Conservation (phyloP, 129 eudicot species). For the Tagetes erecta region DNA sequence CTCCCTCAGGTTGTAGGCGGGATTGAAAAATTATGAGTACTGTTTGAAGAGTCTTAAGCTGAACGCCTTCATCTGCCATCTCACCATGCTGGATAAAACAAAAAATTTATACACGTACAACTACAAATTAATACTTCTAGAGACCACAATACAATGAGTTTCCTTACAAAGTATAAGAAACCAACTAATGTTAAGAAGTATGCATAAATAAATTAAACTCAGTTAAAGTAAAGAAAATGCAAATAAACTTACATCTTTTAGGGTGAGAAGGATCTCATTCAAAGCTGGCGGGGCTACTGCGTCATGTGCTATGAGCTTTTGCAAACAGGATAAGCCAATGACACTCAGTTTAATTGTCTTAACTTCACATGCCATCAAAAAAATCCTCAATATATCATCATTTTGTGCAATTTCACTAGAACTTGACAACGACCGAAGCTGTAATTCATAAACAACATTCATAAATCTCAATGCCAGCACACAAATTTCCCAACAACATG, state of each 20-base stretch:
- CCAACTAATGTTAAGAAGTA: conserved; percentile 14
- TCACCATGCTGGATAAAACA: conserved; percentile 75
- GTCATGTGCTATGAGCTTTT: conserved; percentile 93
- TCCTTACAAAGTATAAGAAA: conserved; percentile 5
- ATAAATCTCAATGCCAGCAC: conserved; percentile 25
- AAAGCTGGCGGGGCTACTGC: conserved; percentile 88
- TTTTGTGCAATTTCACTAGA: conserved; percentile 88
- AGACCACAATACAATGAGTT: conserved; percentile 5
- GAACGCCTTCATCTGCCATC: conserved; percentile 91
- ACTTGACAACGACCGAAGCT: conserved; percentile 86
- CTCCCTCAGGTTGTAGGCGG: conserved; percentile 84
- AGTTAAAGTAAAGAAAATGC: conserved; percentile 5
- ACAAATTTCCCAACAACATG: conserved; percentile 21
- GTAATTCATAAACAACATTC: conserved; percentile 30
- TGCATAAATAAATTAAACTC: conserved; percentile 5
- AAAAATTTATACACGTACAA: conserved; percentile 18
- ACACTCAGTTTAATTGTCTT: conserved; percentile 84
- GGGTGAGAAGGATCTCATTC: conserved; percentile 78
- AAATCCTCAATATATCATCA: conserved; percentile 85
- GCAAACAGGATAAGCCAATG: conserved; percentile 92
- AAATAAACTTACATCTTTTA: conserved; percentile 70
- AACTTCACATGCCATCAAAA: conserved; percentile 96
- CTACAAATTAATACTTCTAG: conserved; percentile 9
- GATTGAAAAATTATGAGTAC: conserved; percentile 91
- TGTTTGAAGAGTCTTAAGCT: conserved; percentile 94